phyloP scores from a whole-genome alignment of 768 basidiomycete species.

The Mycena rosella region DNA sequence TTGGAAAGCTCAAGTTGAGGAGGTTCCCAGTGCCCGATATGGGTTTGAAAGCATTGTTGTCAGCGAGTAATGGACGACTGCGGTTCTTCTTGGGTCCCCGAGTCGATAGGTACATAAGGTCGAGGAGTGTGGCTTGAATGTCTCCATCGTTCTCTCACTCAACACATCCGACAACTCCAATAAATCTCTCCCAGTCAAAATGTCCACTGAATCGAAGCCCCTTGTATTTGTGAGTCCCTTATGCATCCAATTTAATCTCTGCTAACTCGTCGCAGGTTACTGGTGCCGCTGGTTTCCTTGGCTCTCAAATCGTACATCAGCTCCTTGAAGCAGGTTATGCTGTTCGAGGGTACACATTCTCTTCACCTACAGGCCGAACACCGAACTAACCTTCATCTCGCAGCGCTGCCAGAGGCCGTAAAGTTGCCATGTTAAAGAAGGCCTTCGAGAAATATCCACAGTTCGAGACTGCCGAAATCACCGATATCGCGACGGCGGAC shows the following conservation, averaged over 20 bases:
- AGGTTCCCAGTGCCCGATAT: no score
- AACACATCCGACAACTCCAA: not conserved
- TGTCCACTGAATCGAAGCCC: slow-evolving; percentile 35
- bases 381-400: not conserved
- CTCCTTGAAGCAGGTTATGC: no score
- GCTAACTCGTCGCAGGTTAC: slow-evolving; percentile 8
- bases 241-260: not conserved
- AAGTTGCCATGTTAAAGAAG: slow-evolving; percentile 30
- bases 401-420: slow-evolving; percentile 37
- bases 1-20: no score
- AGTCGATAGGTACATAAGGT: not conserved
- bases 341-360: no score
- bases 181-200: not conserved
- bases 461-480: no score
- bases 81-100: not conserved
- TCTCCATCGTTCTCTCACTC: not conserved
- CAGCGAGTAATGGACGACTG: not conserved
- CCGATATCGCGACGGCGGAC: no score
- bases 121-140: not conserved
- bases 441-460: slow-evolving; percentile 31
- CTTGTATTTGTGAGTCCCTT: slow-evolving; percentile 21
- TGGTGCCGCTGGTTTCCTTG: no score
- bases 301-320: no score
- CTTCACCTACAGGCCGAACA: no score
- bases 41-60: not conserved